Conservation (phyloP, 164 flowering plant species). For the Piper betle region DNA sequence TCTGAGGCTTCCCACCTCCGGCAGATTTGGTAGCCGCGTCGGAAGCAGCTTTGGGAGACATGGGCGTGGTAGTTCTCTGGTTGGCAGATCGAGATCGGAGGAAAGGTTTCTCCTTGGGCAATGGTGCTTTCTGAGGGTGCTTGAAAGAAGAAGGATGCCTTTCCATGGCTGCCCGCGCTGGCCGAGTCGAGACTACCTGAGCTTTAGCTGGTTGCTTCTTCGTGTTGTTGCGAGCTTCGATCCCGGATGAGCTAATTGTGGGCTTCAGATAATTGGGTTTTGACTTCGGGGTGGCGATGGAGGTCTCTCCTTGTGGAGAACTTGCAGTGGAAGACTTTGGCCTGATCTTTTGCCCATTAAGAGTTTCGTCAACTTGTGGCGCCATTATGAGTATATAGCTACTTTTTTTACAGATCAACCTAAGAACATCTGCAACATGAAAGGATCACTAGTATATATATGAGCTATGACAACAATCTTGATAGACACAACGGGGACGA, state of each 20-base stretch:
- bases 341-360: conserved; percentile 5
- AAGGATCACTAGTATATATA: too few species aligned
- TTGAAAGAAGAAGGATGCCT: conserved; percentile 23
- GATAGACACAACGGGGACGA: too few species aligned
- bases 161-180: conserved; percentile 26
- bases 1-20: conserved; percentile 9
- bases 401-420: too few species aligned
- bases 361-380: neutral
- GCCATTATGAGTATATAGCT: too few species aligned
- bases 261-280: conserved; percentile 38
- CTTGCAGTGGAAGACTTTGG: conserved; percentile 5
- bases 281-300: conserved; percentile 14
- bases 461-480: too few species aligned
- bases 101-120: conserved; percentile 12
- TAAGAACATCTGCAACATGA: too few species aligned
- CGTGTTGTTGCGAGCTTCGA: conserved; percentile 15
- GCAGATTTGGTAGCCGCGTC: conserved; percentile 11
- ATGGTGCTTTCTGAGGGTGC: conserved; percentile 5
- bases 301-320: conserved; percentile 6
- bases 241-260: conserved; percentile 29
- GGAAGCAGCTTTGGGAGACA: conserved; percentile 7
- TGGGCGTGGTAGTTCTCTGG: neutral
- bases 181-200: conserved; percentile 3
- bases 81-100: conserved; percentile 10
- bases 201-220: conserved; percentile 17